phyloP scores from a whole-genome alignment of 1,284 basidiomycete genomes.

The Apiotrichum domesticum region DNA sequence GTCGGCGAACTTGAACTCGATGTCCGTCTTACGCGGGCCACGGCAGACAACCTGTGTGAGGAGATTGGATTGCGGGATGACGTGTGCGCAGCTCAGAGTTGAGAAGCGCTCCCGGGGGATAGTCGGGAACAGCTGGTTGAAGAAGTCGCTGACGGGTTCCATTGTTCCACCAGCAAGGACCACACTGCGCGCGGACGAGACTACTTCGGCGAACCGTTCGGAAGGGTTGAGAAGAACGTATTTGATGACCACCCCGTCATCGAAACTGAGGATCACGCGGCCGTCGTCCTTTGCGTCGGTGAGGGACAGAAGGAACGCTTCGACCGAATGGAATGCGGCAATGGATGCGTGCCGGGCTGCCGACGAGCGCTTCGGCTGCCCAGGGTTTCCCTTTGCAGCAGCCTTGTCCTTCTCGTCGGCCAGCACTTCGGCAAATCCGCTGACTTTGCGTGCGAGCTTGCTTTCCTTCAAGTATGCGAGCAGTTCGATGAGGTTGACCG shows the following conservation, averaged over 20 bases:
- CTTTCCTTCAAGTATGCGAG: slow-evolving; percentile 76
- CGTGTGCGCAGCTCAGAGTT: slow-evolving; percentile 86
- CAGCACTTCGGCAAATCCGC: slow-evolving; percentile 69
- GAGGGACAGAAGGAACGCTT: slow-evolving; percentile 76
- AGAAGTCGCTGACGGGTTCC: slow-evolving; percentile 91
- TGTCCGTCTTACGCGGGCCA: slow-evolving; percentile 66
- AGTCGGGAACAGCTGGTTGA: slow-evolving; percentile 70
- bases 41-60: slow-evolving; percentile 68
- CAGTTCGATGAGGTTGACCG: slow-evolving; percentile 71
- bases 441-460: slow-evolving; percentile 67
- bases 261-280: slow-evolving; percentile 45
- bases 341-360: slow-evolving; percentile 48
- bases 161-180: slow-evolving; percentile 94
- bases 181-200: slow-evolving; percentile 71
- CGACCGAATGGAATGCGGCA: slow-evolving; percentile 77
- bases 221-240: slow-evolving; percentile 95
- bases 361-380: background rate
- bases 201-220: slow-evolving; percentile 74
- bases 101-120: slow-evolving; percentile 60
- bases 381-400: background rate
- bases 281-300: slow-evolving; percentile 73
- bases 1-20: slow-evolving; percentile 78
- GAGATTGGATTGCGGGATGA: slow-evolving; percentile 76
- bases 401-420: slow-evolving; percentile 20
- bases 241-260: slow-evolving; percentile 56